Conservation (phyloP, 805 yeast species). For the Ogataea populi-albae region DNA sequence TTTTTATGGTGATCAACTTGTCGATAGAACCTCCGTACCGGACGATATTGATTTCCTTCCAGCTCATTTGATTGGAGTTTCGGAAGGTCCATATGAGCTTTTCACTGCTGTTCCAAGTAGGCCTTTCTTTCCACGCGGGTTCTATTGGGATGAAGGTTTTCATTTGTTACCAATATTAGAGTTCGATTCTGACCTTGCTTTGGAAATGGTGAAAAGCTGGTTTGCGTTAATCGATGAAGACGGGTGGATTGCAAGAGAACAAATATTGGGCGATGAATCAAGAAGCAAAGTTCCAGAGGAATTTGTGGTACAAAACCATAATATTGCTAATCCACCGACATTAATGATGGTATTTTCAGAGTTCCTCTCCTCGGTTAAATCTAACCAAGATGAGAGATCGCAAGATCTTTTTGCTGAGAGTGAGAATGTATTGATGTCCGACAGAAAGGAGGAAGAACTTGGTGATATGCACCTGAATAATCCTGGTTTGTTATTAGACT, state of each 20-base stretch:
- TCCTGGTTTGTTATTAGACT: slow-evolving; percentile 56
- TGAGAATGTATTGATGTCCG: slow-evolving; percentile 21
- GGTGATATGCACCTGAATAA: slow-evolving; percentile 54
- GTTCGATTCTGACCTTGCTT: slow-evolving; percentile 77
- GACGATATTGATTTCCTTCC: slow-evolving; percentile 70
- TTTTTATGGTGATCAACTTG: slow-evolving; percentile 77
- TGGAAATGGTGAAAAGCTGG: slow-evolving; percentile 87
- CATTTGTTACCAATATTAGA: slow-evolving; percentile 79
- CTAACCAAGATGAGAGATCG: slow-evolving; percentile 4
- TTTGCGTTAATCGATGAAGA: slow-evolving; percentile 77
- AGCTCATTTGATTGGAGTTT: slow-evolving; percentile 44
- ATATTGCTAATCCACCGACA: slow-evolving; percentile 95
- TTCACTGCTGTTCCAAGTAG: slow-evolving; percentile 88
- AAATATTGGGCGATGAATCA: slow-evolving; percentile 87
- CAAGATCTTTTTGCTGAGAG: slow-evolving; percentile 23
- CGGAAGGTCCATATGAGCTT: slow-evolving; percentile 75
- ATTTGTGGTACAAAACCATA: slow-evolving; percentile 82
- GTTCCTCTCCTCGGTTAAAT: slow-evolving; percentile 46
- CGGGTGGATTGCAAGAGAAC: slow-evolving; percentile 98
- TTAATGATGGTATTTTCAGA: slow-evolving; percentile 69
- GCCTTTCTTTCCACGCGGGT: slow-evolving; percentile 93
- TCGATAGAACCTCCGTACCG: slow-evolving; percentile 66
- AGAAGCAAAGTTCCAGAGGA: slow-evolving; percentile 82
- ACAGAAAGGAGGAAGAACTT: slow-evolving; percentile 28
- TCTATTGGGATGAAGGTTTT: slow-evolving; percentile 98